A percentile compares a stretch with the other conserved stretches of the same genome.
phyloP scores from a whole-genome alignment of 1,139 yeast species.

The Sugiyamaella xylanicola region DNA sequence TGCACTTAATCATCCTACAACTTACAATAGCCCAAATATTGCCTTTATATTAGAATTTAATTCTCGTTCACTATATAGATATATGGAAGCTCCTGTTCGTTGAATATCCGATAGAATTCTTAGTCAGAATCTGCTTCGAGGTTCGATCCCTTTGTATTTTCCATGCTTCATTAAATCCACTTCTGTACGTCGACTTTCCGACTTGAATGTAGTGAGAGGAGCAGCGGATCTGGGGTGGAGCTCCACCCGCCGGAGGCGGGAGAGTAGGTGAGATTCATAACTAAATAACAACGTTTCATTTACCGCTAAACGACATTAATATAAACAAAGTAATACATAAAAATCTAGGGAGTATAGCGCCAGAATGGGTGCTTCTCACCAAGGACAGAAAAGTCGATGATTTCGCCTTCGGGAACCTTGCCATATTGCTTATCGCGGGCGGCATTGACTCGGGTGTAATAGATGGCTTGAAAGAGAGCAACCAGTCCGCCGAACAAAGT shows the following conservation, averaged over 20 bases:
- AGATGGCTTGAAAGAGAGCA: slow-evolving; percentile 18
- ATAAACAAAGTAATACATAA: neutral
- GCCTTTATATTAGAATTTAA: too few species aligned
- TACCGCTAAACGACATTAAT: neutral
- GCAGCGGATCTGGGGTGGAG: neutral
- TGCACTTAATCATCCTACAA: too few species aligned
- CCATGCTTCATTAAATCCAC: too few species aligned
- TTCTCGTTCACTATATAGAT: too few species aligned
- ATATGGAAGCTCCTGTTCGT: too few species aligned
- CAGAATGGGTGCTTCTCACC: slow-evolving; percentile 24
- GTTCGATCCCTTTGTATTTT: too few species aligned
- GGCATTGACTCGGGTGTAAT: slow-evolving; percentile 16
- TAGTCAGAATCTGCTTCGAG: too few species aligned
- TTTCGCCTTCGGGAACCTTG: slow-evolving; percentile 20
- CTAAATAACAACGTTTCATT: neutral
- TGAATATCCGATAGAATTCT: too few species aligned
- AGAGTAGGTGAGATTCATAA: neutral
- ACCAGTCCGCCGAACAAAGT: slow-evolving; percentile 20
- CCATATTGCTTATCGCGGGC: slow-evolving; percentile 17
- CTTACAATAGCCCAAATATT: too few species aligned
- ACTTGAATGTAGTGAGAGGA: neutral
- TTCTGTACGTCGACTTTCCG: neutral
- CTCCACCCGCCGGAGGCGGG: slow-evolving; percentile 1
- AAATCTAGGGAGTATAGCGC: slow-evolving; percentile 20
- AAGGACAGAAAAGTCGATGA: slow-evolving; percentile 22